Evolutionary conservation across 768 basidiomycete genomes (phyloP), one percentile per base, ranked within the genome.

Genomic region (Lactarius indigo): DNA sequence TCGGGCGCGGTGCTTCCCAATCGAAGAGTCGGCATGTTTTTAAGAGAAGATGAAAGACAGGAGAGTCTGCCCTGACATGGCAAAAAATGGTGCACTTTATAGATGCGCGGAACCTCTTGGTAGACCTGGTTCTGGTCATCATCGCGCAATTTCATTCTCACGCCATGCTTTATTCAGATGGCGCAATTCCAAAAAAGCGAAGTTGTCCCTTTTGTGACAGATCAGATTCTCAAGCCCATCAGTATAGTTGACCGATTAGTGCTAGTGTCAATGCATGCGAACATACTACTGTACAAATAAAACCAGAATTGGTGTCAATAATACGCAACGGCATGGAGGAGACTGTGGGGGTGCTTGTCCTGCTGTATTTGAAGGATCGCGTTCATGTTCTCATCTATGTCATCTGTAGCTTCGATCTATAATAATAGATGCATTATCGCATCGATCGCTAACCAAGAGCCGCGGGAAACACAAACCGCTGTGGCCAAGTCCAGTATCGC

Each of bases 301-400:
- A 33, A 30, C 56, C 60, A 42, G 54, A 20, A 12, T 47, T 35
- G 5, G 54, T 57, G 57, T 81, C 80, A 99, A 77, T 96, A 98
- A 77, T 90, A 98, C 39, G 87, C 92, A 42, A 98, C 91, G 7
- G 91, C 89, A 74, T 98, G 96, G 47, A 98, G 81, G 28, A 98
- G 79, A 75, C 85, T 88, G 76, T 98, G 97, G 1, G 97, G 94
- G 73, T 98, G 95, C 50, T 86, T 90, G 61, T 93, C 91, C 74
- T 93, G 87, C 71, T 98, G 97, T 13, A 75, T 75, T 72, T 89
- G 82, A n/a, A 99, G 78, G 69, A 99, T 94, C 62, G 81, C 80
- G 72, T 92, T 92, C 60, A 99, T 97, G 52, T 90, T 90, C 74
- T 91, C 90, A 76, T 99, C 97, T 61, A 98, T 82, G 74, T 98